Percentiles rank a stretch among this genome's conserved stretches.
Evolutionary conservation across 176 grass and related monocot species (phyloP).

Genomic region (Carex cristatella): DNA sequence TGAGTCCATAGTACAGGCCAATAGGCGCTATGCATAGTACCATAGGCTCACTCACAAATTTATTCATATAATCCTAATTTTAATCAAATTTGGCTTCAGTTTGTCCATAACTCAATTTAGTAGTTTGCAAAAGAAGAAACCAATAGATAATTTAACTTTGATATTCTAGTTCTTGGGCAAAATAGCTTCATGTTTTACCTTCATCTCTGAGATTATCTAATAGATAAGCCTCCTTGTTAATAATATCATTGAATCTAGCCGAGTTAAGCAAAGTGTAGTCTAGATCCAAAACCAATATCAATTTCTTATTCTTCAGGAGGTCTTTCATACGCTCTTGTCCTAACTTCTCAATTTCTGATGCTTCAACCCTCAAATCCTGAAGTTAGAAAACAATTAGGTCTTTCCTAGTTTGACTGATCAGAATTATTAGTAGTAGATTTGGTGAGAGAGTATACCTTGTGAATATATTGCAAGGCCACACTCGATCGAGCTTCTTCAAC

Average conservation of each 20-base stretch:
- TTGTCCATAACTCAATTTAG: background rate
- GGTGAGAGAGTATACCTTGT: conserved; percentile 42
- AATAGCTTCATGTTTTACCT: conserved; percentile 22
- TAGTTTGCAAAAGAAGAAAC: background rate
- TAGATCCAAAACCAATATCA: too few relatives aligned
- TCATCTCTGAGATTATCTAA: conserved; percentile 30
- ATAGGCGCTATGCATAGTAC: too few relatives aligned
- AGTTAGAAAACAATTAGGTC: background rate
- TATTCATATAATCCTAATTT: background rate
- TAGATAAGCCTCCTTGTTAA: background rate
- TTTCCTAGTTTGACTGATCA: background rate
- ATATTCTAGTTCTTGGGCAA: background rate
- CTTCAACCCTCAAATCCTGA: conserved; percentile 60
- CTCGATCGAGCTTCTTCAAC: conserved; percentile 51
- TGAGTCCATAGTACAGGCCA: too few relatives aligned
- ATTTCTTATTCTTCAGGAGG: too few relatives aligned
- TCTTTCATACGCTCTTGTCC: conserved; percentile 44
- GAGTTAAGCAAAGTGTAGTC: too few relatives aligned
- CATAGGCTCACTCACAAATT: background rate
- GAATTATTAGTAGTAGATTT: conserved; percentile 7
- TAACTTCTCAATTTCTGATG: conserved; percentile 61
- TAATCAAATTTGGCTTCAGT: background rate
- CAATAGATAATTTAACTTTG: background rate
- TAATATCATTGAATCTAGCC: too few relatives aligned
- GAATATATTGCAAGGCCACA: conserved; percentile 71